Evolutionary conservation across 768 basidiomycete species (phyloP), one percentile per base, ranked within the genome.

Genomic region (Cystobasidium onofrii): DNA sequence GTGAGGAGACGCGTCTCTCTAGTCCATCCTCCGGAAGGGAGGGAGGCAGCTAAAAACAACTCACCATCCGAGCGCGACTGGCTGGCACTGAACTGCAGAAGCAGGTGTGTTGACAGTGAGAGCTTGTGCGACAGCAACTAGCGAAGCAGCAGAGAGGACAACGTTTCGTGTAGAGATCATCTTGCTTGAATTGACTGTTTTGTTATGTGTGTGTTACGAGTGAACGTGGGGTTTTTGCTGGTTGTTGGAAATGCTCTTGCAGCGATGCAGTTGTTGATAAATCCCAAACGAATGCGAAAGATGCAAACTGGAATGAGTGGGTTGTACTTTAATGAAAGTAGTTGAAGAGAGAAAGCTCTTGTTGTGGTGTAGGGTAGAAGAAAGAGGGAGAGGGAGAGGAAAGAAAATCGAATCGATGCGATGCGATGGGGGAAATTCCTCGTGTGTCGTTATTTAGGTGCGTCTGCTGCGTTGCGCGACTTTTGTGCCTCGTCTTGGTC

Each of bases 41-140:
- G 13, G 27, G 4, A 25, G 25, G 23, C 57, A 25, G 57, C 57
- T 23, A 27, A 60, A 60, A 60, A 60, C 57, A 60, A 60, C 25
- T 27, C 57, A 60, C 57, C 57, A 60, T 60, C 57, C 57, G 57
- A 71, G 69, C 25, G 27, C 10, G 27, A 71, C 50, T 27, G 69
- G 69, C 69, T 71, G 69, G 55, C 69, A 71, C 29, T 71, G 57
- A 60, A 60, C 57, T 27, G 57, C 57, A 23, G 69, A 71, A 34
- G 69, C 69, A 31, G 69, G 69, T 10, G 54, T 41, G 29, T 52
- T 33, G 69, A 71, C 69, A 36, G 69, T 71, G 31, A 71, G 41
- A 13, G 69, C 33, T 25, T 71, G 34, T 52, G 44, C 69, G 17
- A 31, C 69, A 29, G 69, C 33, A n/a, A 43, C 69, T 27, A 71